Evolutionary conservation across 1,139 yeast genomes (phyloP).

Genomic region (Suzukiozyma palmioleophila): DNA sequence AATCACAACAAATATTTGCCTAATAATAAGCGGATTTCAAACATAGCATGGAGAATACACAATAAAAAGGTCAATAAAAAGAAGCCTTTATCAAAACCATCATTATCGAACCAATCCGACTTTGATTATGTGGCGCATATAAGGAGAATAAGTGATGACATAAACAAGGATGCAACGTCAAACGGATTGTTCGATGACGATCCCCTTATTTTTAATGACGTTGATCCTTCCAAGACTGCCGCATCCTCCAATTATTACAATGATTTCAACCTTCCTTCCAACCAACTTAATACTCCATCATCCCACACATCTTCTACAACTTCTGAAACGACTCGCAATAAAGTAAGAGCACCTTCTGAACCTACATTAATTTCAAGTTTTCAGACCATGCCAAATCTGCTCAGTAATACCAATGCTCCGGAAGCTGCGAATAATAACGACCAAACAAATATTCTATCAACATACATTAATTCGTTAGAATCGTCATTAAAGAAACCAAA

Average conservation of each 20-base stretch:
- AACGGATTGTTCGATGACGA: neutral
- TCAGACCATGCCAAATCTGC: too few species aligned
- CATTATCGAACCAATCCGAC: conserved; percentile 34
- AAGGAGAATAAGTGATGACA: conserved; percentile 37
- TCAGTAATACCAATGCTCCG: too few species aligned
- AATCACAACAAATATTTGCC: conserved; percentile 41
- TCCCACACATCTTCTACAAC: conserved; percentile 7
- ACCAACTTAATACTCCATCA: conserved; percentile 8
- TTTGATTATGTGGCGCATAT: conserved; percentile 48
- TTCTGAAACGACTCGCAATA: neutral
- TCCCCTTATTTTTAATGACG: neutral
- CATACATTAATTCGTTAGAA: conserved; percentile 39
- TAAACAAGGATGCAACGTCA: conserved; percentile 1
- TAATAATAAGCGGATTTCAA: conserved; percentile 40
- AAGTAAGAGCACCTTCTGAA: conserved; percentile 1
- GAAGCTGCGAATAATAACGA: neutral
- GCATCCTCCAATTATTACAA: conserved; percentile 5
- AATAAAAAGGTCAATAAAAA: conserved; percentile 23
- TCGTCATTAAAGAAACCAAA: conserved; percentile 19
- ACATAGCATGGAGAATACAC: conserved; percentile 47
- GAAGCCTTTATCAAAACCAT: conserved; percentile 3
- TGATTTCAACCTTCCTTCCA: neutral
- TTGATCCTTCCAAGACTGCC: neutral
- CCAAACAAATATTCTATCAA: conserved; percentile 23
- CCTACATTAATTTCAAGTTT: too few species aligned